phyloP scores from a whole-genome alignment of 2,329 filamentous ascomycete genomes.

The Colletotrichum sp. region DNA sequence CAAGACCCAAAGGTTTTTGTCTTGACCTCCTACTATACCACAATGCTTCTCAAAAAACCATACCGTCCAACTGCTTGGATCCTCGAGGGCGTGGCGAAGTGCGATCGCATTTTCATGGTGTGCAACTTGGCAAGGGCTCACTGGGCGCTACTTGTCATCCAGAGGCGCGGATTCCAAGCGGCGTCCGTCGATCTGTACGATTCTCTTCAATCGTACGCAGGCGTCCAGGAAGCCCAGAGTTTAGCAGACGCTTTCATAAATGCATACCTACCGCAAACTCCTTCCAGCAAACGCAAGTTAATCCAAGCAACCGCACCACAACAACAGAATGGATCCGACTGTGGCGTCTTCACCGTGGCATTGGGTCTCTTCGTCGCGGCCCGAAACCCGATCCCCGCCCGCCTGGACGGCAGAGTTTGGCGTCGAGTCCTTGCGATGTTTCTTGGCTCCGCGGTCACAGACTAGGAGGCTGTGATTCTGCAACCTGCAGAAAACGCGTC shows the following conservation, averaged over 20 bases:
- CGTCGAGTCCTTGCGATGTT: neutral
- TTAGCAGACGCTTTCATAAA: no score
- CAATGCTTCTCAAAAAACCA: neutral
- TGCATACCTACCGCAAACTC: no score
- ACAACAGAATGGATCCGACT: no score
- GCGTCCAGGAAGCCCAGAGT: no score
- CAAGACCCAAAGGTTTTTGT: neutral
- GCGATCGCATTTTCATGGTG: neutral
- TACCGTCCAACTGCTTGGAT: neutral
- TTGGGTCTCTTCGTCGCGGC: no score
- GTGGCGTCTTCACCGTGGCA: no score
- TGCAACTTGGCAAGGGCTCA: neutral
- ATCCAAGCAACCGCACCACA: no score
- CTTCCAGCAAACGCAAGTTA: no score
- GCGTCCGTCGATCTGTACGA: neutral
- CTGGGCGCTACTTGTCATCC: neutral
- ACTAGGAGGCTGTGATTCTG: neutral
- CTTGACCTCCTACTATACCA: neutral
- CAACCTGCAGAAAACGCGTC: neutral
- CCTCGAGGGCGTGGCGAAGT: neutral
- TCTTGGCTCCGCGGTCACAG: neutral
- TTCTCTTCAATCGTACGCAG: neutral
- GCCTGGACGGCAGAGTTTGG: neutral
- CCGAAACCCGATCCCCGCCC: no score
- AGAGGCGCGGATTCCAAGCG: neutral